Conservation (phyloP, 805 yeast genomes). For the Candida stauntonica region DNA sequence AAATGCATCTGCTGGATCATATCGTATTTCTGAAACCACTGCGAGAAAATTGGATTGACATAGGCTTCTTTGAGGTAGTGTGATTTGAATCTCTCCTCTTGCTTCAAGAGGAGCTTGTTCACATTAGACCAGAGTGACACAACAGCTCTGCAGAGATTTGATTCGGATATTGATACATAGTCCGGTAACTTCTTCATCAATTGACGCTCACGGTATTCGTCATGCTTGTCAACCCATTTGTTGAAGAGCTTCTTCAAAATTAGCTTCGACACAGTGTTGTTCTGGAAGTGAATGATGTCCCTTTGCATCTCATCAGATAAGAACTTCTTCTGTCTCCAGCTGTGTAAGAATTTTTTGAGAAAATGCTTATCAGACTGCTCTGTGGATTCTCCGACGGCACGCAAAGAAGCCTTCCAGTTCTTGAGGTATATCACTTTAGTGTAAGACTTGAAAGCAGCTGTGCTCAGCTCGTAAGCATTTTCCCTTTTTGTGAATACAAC, state of each 20-base stretch:
- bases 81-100: constrained; percentile 11
- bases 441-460: constrained; percentile 14
- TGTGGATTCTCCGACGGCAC: neutral
- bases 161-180: neutral
- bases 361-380: constrained; percentile 7
- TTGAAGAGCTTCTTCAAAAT: neutral
- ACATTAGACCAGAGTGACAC: constrained; percentile 13
- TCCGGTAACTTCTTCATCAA: neutral
- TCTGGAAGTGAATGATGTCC: constrained; percentile 4
- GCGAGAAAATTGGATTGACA: constrained; percentile 7
- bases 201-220: constrained; percentile 3
- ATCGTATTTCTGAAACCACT: constrained; percentile 17
- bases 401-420: constrained; percentile 14
- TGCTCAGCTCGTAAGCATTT: constrained; percentile 11
- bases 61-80: constrained; percentile 1
- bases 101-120: neutral
- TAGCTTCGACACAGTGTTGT: neutral
- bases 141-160: neutral
- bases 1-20: constrained; percentile 12
- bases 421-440: constrained; percentile 19
- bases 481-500: constrained; percentile 4
- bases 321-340: constrained; percentile 2
- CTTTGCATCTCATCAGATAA: neutral
- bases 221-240: constrained; percentile 11
- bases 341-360: constrained; percentile 8